Conservation (phyloP, 176 grass and related monocot genomes). For the Musa troglodytarum region DNA sequence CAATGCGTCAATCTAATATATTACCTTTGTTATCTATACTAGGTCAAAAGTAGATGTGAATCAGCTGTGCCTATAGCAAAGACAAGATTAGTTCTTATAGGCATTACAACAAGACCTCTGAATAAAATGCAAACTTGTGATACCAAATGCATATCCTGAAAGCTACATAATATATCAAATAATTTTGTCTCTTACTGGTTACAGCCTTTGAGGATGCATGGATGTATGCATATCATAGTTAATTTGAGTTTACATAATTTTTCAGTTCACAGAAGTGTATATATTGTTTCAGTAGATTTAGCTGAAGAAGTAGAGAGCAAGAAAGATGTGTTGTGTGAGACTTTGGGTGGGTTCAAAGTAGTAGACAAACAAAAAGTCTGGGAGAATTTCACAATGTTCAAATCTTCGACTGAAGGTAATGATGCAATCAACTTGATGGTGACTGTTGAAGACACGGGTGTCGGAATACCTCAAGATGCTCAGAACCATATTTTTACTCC, state of each 20-base stretch:
- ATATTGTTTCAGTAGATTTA: constrained; percentile 60
- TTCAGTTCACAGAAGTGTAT: constrained; percentile 73
- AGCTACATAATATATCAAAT: background rate
- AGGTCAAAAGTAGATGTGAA: no score
- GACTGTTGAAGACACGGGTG: constrained; percentile 69
- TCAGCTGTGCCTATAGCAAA: no score
- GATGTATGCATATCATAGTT: background rate
- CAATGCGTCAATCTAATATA: no score
- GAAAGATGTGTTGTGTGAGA: constrained; percentile 21
- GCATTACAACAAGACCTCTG: no score
- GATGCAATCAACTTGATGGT: constrained; percentile 44
- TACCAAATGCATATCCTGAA: no score
- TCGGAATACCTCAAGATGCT: constrained; percentile 59
- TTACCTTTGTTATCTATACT: no score
- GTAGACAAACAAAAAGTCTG: constrained; percentile 36
- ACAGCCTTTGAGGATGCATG: background rate
- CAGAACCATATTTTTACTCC: constrained; percentile 58
- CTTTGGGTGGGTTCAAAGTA: constrained; percentile 51
- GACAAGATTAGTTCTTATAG: background rate
- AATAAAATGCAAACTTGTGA: no score
- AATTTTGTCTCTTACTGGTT: background rate
- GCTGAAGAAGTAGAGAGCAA: constrained; percentile 46
- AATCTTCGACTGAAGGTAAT: constrained; percentile 23
- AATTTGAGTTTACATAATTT: background rate
- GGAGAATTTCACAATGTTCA: constrained; percentile 38